A percentile compares a stretch with the other conserved stretches of the same genome.
Evolutionary conservation across 2,329 filamentous ascomycete genomes (phyloP).

Genomic region (Sclerotinia nivalis): DNA sequence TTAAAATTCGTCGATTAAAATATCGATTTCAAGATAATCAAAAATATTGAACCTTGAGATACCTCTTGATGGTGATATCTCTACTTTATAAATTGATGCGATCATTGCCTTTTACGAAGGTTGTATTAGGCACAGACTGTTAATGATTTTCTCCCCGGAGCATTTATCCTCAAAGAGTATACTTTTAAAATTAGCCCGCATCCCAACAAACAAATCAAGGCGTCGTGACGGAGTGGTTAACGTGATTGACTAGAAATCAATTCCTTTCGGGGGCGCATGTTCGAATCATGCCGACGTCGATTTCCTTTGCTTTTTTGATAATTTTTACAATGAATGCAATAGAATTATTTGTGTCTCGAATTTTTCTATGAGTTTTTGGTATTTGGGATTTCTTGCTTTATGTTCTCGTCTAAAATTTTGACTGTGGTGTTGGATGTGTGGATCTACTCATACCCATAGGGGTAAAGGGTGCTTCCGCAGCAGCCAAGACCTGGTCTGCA

Average conservation of each 20-base stretch:
- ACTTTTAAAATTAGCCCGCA: accelerated
- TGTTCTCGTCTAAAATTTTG: not conserved
- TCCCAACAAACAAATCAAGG: not conserved
- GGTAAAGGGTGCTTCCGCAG: not conserved
- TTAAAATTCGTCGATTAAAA: no score
- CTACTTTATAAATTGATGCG: no score
- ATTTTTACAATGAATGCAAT: accelerated
- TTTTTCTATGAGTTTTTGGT: not conserved
- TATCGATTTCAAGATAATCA: no score
- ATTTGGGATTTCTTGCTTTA: not conserved
- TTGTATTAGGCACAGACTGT: no score
- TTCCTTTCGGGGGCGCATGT: constrained; percentile 19
- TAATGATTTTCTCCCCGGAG: no score
- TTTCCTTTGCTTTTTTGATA: not conserved
- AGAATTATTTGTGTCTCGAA: no score
- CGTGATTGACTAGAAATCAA: constrained; percentile 18
- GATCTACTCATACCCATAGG: not conserved
- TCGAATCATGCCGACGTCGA: constrained; percentile 22
- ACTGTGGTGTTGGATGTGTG: not conserved
- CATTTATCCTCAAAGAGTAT: not conserved
- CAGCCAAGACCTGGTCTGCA: no score
- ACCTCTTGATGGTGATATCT: no score
- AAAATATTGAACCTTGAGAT: no score
- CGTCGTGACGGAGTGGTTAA: constrained; percentile 20
- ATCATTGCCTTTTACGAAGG: no score